These are phyloP conservation scores for Colletotrichum phormii DNA, from an alignment of 2,329 filamentous ascomycete genomes.

Conservation along the genomic window DNA sequence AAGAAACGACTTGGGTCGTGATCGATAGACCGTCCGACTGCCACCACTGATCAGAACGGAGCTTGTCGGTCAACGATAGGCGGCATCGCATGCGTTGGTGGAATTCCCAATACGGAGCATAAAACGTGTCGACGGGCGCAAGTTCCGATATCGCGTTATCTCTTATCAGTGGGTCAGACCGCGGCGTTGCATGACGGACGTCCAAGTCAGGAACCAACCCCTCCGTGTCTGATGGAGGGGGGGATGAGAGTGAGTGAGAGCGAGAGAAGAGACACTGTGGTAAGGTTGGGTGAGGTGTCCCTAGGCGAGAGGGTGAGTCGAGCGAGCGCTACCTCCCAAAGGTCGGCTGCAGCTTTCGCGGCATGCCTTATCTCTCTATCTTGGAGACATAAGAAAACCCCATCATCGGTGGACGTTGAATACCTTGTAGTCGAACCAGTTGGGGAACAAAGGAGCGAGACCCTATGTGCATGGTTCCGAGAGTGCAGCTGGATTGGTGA, in stretches of 20 bases:
- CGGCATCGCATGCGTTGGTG: not conserved
- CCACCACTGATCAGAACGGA: not conserved
- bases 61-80: slow-evolving; percentile 1
- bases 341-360: no score
- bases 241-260: not conserved
- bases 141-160: slow-evolving; percentile 34
- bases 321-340: not conserved
- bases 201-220: slow-evolving; percentile 30
- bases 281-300: not conserved
- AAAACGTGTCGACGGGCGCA: slow-evolving; percentile 21
- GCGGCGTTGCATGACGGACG: not conserved
- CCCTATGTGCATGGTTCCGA: slow-evolving; percentile 29
- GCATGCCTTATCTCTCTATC: not conserved
- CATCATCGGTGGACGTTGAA: not conserved
- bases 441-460: slow-evolving; percentile 18
- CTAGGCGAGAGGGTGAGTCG: not conserved
- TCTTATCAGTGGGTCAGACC: slow-evolving; percentile 29
- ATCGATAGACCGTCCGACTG: not conserved
- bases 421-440: not conserved
- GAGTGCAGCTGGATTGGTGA: slow-evolving; percentile 1
- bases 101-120: slow-evolving; percentile 14
- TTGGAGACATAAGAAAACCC: not conserved
- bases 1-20: not conserved
- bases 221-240: slow-evolving; percentile 25
- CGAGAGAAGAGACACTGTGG: not conserved